phyloP scores from a whole-genome alignment of 1,284 basidiomycete species.

The Tilletia caries region DNA sequence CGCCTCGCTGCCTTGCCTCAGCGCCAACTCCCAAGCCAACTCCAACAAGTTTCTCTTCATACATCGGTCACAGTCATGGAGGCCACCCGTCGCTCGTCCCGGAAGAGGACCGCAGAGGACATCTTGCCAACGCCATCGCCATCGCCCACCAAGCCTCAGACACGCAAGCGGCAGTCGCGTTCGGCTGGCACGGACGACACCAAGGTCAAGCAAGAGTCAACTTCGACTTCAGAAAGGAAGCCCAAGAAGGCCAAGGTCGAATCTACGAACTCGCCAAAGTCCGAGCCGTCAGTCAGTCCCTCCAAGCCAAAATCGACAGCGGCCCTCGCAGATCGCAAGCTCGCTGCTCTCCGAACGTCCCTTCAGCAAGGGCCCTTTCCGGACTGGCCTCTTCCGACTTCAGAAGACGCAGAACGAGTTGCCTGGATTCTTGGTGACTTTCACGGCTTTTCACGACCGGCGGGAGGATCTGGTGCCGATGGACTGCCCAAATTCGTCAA shows the following conservation, averaged over 20 bases:
- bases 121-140: neutral
- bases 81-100: neutral
- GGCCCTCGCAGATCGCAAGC: constrained; percentile 28
- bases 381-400: constrained; percentile 31
- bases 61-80: neutral
- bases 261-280: neutral
- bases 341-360: constrained; percentile 30
- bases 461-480: constrained; percentile 15
- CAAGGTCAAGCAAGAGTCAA: neutral
- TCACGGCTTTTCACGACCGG: constrained; percentile 36
- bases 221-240: constrained; percentile 8
- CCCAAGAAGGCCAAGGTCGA: constrained; percentile 23
- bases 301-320: neutral
- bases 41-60: too few species aligned
- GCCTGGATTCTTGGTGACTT: constrained; percentile 39
- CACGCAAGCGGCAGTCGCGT: neutral
- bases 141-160: constrained; percentile 1
- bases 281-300: neutral
- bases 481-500: constrained; percentile 14
- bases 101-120: neutral
- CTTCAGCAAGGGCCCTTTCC: constrained; percentile 35
- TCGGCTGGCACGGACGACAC: neutral
- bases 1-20: too few species aligned
- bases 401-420: constrained; percentile 36
- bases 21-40: too few species aligned